Percentiles rank a stretch among this genome's conserved stretches.
Conservation (phyloP, 2,329 filamentous ascomycete genomes). For the Fragosphaeria purpurea region DNA sequence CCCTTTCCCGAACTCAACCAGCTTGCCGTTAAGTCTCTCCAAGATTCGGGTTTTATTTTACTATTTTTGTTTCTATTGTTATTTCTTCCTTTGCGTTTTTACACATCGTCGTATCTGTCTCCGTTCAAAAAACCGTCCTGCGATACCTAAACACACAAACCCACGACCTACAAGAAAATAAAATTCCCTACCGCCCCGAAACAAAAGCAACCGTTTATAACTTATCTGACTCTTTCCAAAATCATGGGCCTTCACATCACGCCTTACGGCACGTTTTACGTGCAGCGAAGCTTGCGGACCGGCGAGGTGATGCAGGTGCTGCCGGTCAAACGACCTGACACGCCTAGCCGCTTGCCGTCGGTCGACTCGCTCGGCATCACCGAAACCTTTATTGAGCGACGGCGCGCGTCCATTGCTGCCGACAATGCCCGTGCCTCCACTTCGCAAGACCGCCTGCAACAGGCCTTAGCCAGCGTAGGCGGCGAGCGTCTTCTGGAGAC, state of each 20-base stretch:
- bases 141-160: too few relatives aligned
- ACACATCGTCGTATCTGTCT: too few relatives aligned
- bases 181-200: too few relatives aligned
- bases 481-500: constrained; percentile 12
- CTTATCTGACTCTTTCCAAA: too few relatives aligned
- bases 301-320: constrained; percentile 13
- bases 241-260: constrained; percentile 13
- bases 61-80: too few relatives aligned
- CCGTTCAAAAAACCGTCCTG: too few relatives aligned
- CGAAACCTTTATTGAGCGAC: constrained; percentile 12
- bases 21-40: too few relatives aligned
- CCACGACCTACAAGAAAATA: background rate
- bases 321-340: constrained; percentile 10
- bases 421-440: constrained; percentile 5
- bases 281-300: constrained; percentile 11
- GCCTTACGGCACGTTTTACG: constrained; percentile 12
- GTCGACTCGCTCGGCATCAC: constrained; percentile 13
- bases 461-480: constrained; percentile 9
- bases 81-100: too few relatives aligned
- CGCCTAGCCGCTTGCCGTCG: constrained; percentile 10
- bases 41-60: too few relatives aligned
- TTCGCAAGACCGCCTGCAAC: constrained; percentile 11
- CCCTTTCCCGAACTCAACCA: too few relatives aligned
- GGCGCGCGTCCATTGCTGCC: constrained; percentile 10
- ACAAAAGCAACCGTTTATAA: too few relatives aligned